A percentile compares a stretch with the other conserved stretches of the same genome.
These are phyloP conservation scores for Zanthoxylum bungeanum DNA, from an alignment of 345 rosid genomes.

Conservation along the genomic window DNA sequence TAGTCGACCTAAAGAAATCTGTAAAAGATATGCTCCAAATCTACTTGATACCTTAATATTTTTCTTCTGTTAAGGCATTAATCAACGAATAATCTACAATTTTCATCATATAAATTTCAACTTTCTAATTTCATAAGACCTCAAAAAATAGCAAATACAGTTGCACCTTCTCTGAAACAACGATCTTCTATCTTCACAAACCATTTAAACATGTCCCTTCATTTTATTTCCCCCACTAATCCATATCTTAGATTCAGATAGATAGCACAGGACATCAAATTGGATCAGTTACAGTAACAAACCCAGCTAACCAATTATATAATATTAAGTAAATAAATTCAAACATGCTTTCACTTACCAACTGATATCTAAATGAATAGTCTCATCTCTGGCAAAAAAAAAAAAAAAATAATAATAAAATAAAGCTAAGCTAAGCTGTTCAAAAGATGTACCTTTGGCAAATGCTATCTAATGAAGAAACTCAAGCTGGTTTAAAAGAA, in stretches of 20 bases:
- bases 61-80: background rate
- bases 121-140: background rate
- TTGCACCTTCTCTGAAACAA: background rate
- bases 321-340: background rate
- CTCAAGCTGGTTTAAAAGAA: conserved; percentile 6
- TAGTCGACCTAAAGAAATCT: background rate
- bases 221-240: background rate
- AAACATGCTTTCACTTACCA: background rate
- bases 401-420: background rate
- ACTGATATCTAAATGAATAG: background rate
- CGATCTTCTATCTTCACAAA: background rate
- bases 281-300: background rate
- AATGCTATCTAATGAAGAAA: background rate
- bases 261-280: background rate
- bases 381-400: background rate
- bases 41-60: conserved; percentile 1
- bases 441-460: conserved; percentile 11
- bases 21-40: background rate
- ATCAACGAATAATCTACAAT: background rate
- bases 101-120: background rate
- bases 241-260: background rate
- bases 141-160: background rate
- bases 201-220: background rate
- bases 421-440: background rate
- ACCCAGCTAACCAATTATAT: background rate